These are phyloP conservation scores for Phytophthora pisi DNA, from an alignment of 352 stramenopile species.

Conservation along the genomic window DNA sequence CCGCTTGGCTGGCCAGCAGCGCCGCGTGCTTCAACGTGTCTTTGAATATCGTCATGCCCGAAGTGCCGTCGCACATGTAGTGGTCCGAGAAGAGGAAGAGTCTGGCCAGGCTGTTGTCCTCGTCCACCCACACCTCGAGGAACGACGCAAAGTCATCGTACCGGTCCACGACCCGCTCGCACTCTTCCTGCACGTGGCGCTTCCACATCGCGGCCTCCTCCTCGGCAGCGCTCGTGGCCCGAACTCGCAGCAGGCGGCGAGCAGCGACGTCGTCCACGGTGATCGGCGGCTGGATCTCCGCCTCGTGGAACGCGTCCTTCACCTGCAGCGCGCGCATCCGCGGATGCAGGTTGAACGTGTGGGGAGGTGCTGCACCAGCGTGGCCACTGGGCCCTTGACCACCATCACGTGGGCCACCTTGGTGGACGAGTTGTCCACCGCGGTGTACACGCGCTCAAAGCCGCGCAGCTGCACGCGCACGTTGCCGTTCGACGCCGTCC, in stretches of 20 bases:
- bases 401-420: constrained; percentile 39
- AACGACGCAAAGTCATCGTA: constrained; percentile 35
- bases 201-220: constrained; percentile 26
- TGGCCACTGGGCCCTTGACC: constrained; percentile 12
- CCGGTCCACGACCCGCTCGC: constrained; percentile 27
- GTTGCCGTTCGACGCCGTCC: constrained; percentile 17
- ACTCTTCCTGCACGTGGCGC: constrained; percentile 31
- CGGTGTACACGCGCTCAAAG: constrained; percentile 35
- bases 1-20: constrained; percentile 11
- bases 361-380: constrained; percentile 23
- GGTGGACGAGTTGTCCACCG: constrained; percentile 31
- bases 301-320: constrained; percentile 27
- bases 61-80: constrained; percentile 50
- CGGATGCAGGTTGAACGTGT: constrained; percentile 47
- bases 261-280: constrained; percentile 29
- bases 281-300: constrained; percentile 37
- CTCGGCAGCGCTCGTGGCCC: constrained; percentile 8
- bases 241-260: constrained; percentile 24
- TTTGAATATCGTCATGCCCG: constrained; percentile 44
- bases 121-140: constrained; percentile 23
- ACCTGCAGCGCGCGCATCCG: constrained; percentile 40
- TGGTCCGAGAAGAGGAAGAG: constrained; percentile 53
- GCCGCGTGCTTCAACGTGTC: constrained; percentile 27
- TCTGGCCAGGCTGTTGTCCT: constrained; percentile 19
- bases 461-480: constrained; percentile 31